phyloP scores from a whole-genome alignment of 805 yeast genomes.

The Yarrowia sp. region DNA sequence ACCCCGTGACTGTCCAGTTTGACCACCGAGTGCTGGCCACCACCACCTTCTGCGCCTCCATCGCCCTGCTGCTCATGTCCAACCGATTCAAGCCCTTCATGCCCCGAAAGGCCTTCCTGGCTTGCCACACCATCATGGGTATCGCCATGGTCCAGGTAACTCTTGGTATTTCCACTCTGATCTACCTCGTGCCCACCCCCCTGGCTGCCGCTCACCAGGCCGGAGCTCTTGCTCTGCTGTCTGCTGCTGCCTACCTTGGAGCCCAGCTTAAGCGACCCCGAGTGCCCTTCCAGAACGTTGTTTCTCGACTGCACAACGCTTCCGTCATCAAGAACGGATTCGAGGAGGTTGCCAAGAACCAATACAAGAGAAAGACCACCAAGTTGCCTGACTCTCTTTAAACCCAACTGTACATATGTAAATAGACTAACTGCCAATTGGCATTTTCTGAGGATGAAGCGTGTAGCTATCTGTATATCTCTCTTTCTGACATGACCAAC shows the following conservation, averaged over 20 bases:
- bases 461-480: not conserved
- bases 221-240: constrained; percentile 85
- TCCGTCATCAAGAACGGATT: constrained; percentile 13
- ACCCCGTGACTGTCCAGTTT: constrained; percentile 93
- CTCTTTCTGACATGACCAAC: too few relatives aligned
- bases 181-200: constrained; percentile 87
- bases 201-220: constrained; percentile 96
- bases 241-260: constrained; percentile 65
- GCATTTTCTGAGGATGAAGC: not conserved
- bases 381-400: constrained; percentile 18
- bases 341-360: constrained; percentile 24
- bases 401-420: constrained; percentile 17
- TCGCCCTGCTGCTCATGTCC: constrained; percentile 69
- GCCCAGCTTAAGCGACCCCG: constrained; percentile 60
- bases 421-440: constrained; percentile 19
- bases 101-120: constrained; percentile 55
- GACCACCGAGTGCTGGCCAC: constrained; percentile 84
- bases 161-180: constrained; percentile 79
- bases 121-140: constrained; percentile 73
- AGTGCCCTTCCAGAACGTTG: constrained; percentile 29
- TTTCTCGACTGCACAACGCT: constrained; percentile 21
- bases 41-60: constrained; percentile 67
- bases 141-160: constrained; percentile 77
- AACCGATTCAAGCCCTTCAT: constrained; percentile 50
- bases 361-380: constrained; percentile 22